Conservation (phyloP, 768 basidiomycete species). For the Russula griseocarnosa region DNA sequence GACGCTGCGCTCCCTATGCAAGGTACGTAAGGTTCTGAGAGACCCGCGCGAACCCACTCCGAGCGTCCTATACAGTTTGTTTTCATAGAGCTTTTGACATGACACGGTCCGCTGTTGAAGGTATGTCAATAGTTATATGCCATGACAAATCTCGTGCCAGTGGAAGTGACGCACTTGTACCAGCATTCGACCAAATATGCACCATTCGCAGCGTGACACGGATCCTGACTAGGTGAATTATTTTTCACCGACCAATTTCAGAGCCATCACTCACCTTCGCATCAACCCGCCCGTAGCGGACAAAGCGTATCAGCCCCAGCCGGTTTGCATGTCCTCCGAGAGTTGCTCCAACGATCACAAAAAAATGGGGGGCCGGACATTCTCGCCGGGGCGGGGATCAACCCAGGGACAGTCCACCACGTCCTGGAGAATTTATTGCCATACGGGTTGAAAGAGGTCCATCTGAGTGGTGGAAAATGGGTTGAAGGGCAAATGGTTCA, state of each 20-base stretch:
- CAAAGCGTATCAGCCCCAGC: conserved; percentile 42
- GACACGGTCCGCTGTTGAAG: conserved; percentile 30
- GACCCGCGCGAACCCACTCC: background rate
- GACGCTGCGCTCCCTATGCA: conserved; percentile 57
- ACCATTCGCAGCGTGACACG: conserved; percentile 64
- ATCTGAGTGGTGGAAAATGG: conserved; percentile 72
- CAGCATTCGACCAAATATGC: conserved; percentile 43
- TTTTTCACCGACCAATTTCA: background rate
- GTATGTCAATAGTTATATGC: background rate
- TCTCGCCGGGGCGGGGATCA: conserved; percentile 76
- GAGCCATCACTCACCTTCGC: background rate
- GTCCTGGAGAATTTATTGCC: conserved; percentile 52
- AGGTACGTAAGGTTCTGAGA: conserved; percentile 40
- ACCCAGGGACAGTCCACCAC: conserved; percentile 46
- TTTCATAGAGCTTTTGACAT: conserved; percentile 81
- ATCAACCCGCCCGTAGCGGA: conserved; percentile 41
- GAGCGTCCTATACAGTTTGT: conserved; percentile 52
- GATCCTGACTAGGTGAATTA: conserved; percentile 65
- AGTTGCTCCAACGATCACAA: conserved; percentile 26
- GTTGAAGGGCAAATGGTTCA: conserved; percentile 48
- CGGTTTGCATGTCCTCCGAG: conserved; percentile 27
- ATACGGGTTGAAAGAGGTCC: conserved; percentile 61
- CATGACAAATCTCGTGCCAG: background rate
- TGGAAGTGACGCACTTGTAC: background rate
- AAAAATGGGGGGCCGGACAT: conserved; percentile 34